A percentile compares a stretch with the other conserved stretches of the same genome.
Conservation (phyloP, 257 asterid species). For the Anisodus tanguticus region DNA sequence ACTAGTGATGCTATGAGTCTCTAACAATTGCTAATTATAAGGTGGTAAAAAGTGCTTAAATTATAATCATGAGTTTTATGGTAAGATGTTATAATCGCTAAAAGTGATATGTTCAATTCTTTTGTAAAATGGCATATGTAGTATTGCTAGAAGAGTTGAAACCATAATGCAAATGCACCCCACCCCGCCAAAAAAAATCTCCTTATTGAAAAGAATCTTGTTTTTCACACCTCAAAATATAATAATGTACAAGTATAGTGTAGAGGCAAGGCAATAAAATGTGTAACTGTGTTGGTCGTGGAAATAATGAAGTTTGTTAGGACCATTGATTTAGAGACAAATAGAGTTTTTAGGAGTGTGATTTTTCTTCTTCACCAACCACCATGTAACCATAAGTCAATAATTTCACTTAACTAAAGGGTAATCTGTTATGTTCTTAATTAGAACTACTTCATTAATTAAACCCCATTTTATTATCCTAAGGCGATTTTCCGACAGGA, state of each 20-base stretch:
- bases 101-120: slow-evolving; percentile 34
- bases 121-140: slow-evolving; percentile 25
- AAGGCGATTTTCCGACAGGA: not conserved
- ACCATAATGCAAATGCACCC: slow-evolving; percentile 41
- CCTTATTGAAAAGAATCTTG: slow-evolving; percentile 44
- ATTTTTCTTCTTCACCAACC: slow-evolving; percentile 38
- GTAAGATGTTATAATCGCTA: slow-evolving; percentile 44
- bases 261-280: not conserved
- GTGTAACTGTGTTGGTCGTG: slow-evolving; percentile 20
- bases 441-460: slow-evolving; percentile 6
- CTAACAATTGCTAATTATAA: slow-evolving; percentile 40
- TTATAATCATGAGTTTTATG: slow-evolving; percentile 39
- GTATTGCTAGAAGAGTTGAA: slow-evolving; percentile 35
- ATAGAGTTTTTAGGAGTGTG: slow-evolving; percentile 23
- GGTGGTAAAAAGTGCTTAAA: slow-evolving; percentile 41
- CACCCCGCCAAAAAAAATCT: not conserved
- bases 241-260: not conserved
- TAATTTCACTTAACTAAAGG: slow-evolving; percentile 33
- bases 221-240: slow-evolving; percentile 47
- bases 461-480: not conserved
- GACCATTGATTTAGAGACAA: slow-evolving; percentile 26
- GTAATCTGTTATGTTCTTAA: slow-evolving; percentile 31
- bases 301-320: slow-evolving; percentile 35
- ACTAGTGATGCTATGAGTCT: slow-evolving; percentile 33
- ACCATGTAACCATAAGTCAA: slow-evolving; percentile 39